Evolutionary conservation across 2,329 filamentous ascomycete genomes (phyloP).

Genomic region (Pseudogymnoascus sp.): DNA sequence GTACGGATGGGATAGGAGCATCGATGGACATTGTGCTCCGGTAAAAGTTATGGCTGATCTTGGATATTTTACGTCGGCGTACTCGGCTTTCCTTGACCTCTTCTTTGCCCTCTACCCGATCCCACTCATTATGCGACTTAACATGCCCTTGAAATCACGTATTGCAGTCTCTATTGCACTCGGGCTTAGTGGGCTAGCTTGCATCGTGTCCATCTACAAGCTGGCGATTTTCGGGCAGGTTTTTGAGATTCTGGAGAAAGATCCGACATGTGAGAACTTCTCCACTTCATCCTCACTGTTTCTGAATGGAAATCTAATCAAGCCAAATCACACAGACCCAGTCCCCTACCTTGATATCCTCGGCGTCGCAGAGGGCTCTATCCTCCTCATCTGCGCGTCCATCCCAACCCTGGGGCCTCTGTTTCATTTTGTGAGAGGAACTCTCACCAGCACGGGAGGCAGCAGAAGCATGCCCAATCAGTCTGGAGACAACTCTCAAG

Average conservation of each 20-base stretch:
- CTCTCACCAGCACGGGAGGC: not conserved
- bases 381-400: conserved; percentile 8
- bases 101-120: conserved; percentile 29
- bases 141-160: conserved; percentile 25
- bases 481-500: conserved; percentile 1
- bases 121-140: conserved; percentile 28
- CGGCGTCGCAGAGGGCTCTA: conserved; percentile 19
- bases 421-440: conserved; percentile 10
- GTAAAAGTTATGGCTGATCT: conserved; percentile 20
- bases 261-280: conserved; percentile 25
- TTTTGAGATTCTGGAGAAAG: conserved; percentile 19
- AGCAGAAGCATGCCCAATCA: conserved; percentile 2
- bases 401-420: conserved; percentile 10
- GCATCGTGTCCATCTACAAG: conserved; percentile 26
- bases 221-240: conserved; percentile 22
- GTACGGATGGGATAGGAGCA: conserved; percentile 24
- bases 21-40: conserved; percentile 22
- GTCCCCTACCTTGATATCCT: conserved; percentile 24
- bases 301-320: conserved; percentile 8
- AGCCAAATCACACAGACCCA: conserved; percentile 17
- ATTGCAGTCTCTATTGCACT: conserved; percentile 22
- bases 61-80: conserved; percentile 27
- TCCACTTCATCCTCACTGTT: not conserved
- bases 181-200: conserved; percentile 24
- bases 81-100: conserved; percentile 27